Conservation (phyloP, 1,139 yeast species). For the Protomyces gravidus region DNA sequence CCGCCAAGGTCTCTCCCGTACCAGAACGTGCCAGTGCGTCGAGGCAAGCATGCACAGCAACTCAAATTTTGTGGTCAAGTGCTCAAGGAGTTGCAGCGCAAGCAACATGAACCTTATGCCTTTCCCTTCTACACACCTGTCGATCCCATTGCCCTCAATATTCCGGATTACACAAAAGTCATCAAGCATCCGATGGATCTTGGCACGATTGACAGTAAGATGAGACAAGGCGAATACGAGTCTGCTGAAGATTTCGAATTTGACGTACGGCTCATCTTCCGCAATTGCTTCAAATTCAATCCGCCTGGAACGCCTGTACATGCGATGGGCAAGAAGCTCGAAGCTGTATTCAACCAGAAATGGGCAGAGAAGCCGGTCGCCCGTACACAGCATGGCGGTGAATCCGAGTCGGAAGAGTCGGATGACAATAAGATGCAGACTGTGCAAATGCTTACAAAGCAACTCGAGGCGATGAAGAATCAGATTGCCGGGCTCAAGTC, state of each 20-base stretch:
- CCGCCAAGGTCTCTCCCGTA: constrained; percentile 89
- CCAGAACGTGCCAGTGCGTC: constrained; percentile 75
- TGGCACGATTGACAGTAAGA: constrained; percentile 73
- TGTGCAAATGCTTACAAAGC: constrained; percentile 76
- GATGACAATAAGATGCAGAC: constrained; percentile 54
- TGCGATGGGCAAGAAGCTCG: constrained; percentile 89
- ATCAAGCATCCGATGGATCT: constrained; percentile 94
- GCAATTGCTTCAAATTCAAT: constrained; percentile 84
- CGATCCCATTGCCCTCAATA: constrained; percentile 87
- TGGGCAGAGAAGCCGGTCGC: constrained; percentile 87
- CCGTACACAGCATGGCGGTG: constrained; percentile 48
- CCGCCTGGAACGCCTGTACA: constrained; percentile 96
- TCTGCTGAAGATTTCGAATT: constrained; percentile 80
- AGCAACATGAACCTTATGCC: constrained; percentile 76
- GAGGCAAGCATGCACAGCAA: constrained; percentile 87
- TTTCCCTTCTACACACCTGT: constrained; percentile 93
- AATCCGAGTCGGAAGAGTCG: constrained; percentile 66
- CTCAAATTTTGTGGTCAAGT: constrained; percentile 79
- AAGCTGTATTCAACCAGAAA: constrained; percentile 75
- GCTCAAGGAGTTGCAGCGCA: constrained; percentile 72
- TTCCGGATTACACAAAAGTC: constrained; percentile 81
- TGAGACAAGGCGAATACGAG: constrained; percentile 81
- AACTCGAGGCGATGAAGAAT: constrained; percentile 69
- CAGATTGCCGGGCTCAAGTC: constrained; percentile 49
- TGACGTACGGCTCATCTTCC: constrained; percentile 77